A percentile compares a stretch with the other conserved stretches of the same genome.
Conservation (phyloP, 345 rosid genomes). For the Lagerstroemia speciosa region DNA sequence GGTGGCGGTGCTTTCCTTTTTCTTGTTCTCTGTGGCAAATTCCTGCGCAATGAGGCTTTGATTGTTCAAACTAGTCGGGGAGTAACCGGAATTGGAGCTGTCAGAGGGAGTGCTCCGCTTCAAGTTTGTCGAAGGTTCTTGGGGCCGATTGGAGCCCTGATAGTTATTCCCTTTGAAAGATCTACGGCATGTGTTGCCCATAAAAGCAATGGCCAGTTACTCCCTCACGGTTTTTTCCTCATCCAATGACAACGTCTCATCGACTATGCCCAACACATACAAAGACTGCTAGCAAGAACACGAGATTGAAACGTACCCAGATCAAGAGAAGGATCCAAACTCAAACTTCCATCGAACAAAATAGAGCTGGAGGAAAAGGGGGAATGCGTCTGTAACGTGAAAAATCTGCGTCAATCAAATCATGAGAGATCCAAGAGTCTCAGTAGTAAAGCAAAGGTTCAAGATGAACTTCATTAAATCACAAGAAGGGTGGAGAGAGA, state of each 20-base stretch:
- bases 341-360: neutral
- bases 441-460: too few relatives aligned
- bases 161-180: conserved; percentile 29
- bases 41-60: conserved; percentile 21
- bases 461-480: neutral
- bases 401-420: neutral
- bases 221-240: conserved; percentile 16
- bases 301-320: neutral
- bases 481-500: neutral
- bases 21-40: conserved; percentile 13
- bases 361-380: neutral
- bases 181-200: conserved; percentile 55
- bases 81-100: conserved; percentile 20
- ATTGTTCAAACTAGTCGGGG: conserved; percentile 9
- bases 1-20: conserved; percentile 10
- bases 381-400: neutral
- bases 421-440: too few relatives aligned
- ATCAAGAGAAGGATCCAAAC: neutral
- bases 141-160: conserved; percentile 37
- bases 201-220: conserved; percentile 17
- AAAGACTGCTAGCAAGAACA: neutral
- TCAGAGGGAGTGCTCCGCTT: conserved; percentile 19
- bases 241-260: conserved; percentile 5
- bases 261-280: conserved; percentile 6
- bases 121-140: conserved; percentile 26